A percentile compares a stretch with the other conserved stretches of the same genome.
These are phyloP conservation scores for Casuarina cunninghamiana DNA, from an alignment of 306 rosid genomes.

Conservation along the genomic window DNA sequence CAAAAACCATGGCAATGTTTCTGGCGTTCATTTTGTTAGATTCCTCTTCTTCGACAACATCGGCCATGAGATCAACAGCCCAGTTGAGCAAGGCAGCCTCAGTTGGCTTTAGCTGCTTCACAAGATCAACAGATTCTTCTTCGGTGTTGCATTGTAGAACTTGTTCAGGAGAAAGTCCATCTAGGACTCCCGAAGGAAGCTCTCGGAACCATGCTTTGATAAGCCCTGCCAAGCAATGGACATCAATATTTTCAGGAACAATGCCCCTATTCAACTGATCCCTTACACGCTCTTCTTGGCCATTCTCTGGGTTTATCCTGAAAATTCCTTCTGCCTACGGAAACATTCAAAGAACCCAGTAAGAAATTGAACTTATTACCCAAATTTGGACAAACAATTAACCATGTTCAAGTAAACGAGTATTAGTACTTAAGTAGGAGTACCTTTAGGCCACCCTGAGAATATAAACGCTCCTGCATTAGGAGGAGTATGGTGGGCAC, in stretches of 20 bases:
- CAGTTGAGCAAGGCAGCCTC: constrained; percentile 76
- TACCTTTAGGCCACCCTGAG: constrained; percentile 90
- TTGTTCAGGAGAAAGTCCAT: constrained; percentile 94
- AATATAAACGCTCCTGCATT: constrained; percentile 90
- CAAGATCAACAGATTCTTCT: constrained; percentile 79
- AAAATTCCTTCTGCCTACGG: constrained; percentile 89
- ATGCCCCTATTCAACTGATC: constrained; percentile 79
- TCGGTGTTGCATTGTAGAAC: constrained; percentile 88
- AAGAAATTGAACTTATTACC: neutral
- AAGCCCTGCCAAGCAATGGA: constrained; percentile 86
- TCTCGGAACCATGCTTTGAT: constrained; percentile 99
- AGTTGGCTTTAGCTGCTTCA: constrained; percentile 74
- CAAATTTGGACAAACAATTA: neutral
- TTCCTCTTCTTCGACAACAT: constrained; percentile 92
- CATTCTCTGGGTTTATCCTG: constrained; percentile 85
- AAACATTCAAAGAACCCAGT: constrained; percentile 5
- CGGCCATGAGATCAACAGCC: constrained; percentile 96
- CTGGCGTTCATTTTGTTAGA: constrained; percentile 91
- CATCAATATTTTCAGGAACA: constrained; percentile 86
- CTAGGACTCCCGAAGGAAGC: constrained; percentile 91
- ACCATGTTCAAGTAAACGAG: neutral
- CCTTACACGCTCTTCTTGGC: constrained; percentile 84
- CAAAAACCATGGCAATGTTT: constrained; percentile 95
- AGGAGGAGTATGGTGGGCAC: constrained; percentile 85
- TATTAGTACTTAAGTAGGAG: neutral